These are phyloP conservation scores for Starmerella cellae DNA, from an alignment of 805 yeast species.

Conservation along the genomic window DNA sequence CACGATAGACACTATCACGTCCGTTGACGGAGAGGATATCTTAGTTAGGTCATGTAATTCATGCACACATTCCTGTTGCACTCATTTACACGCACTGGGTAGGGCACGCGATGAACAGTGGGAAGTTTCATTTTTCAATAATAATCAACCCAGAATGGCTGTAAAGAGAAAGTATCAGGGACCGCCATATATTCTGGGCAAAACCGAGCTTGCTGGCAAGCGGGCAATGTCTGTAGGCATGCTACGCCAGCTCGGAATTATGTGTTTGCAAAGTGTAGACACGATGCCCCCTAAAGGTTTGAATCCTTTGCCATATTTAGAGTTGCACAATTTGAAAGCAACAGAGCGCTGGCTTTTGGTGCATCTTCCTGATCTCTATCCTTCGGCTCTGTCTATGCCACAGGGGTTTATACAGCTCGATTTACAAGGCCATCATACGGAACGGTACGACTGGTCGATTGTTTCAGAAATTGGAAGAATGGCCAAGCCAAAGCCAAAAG, in stretches of 20 bases:
- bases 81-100: too few species aligned
- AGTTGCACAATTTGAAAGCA: background rate
- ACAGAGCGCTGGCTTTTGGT: conserved; percentile 8
- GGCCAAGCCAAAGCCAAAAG: background rate
- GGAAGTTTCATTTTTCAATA: too few species aligned
- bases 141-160: background rate
- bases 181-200: conserved; percentile 14
- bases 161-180: conserved; percentile 17
- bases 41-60: too few species aligned
- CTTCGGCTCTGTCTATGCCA: background rate
- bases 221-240: background rate
- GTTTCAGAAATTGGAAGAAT: background rate
- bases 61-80: too few species aligned
- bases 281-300: background rate
- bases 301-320: background rate
- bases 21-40: too few species aligned
- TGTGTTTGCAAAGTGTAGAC: background rate
- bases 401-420: background rate
- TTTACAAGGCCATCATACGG: background rate
- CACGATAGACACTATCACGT: too few species aligned
- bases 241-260: conserved; percentile 5
- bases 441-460: conserved; percentile 1
- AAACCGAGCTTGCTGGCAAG: background rate
- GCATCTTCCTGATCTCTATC: conserved; percentile 3
- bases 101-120: too few species aligned